Evolutionary conservation across 495 filamentous ascomycete genomes (phyloP).

Genomic region (Sphaerosporella brunnea): DNA sequence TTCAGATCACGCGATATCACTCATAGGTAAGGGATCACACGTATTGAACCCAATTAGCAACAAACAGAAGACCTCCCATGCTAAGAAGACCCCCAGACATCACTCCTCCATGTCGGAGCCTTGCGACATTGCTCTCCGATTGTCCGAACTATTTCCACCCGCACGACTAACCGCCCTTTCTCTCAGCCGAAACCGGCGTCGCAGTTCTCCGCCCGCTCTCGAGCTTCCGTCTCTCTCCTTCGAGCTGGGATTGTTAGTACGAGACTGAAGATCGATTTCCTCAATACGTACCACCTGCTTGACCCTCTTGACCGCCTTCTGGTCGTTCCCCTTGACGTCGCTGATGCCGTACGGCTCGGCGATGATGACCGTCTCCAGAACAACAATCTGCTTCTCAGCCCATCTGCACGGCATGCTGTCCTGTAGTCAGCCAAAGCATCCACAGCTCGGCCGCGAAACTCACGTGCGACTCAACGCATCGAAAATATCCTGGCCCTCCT

Average conservation of each 20-base stretch:
- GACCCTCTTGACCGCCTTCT: conserved; percentile 38
- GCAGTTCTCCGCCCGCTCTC: conserved; percentile 17
- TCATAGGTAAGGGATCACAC: too few species aligned
- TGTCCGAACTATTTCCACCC: too few species aligned
- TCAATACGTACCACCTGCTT: conserved; percentile 51
- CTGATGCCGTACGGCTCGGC: conserved; percentile 42
- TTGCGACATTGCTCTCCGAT: too few species aligned
- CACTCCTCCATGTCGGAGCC: too few species aligned
- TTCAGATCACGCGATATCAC: too few species aligned
- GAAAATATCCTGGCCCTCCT: conserved; percentile 52
- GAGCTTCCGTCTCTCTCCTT: conserved; percentile 24
- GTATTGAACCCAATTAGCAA: too few species aligned
- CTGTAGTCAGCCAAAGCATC: background rate
- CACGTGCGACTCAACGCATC: conserved; percentile 42
- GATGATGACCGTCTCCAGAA: conserved; percentile 47
- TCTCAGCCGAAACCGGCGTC: conserved; percentile 18
- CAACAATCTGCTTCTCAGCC: conserved; percentile 44
- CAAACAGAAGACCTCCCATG: too few species aligned
- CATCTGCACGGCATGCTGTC: conserved; percentile 41
- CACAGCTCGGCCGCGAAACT: background rate
- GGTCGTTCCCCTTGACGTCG: conserved; percentile 36
- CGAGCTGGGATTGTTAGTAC: conserved; percentile 12
- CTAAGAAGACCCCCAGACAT: too few species aligned
- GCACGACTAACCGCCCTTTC: conserved; percentile 22
- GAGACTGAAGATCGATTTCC: too few species aligned